Base-by-base conservation (phyloP, 2,329 filamentous ascomycete species). In the Pyricularia pennisetigena region DNA sequence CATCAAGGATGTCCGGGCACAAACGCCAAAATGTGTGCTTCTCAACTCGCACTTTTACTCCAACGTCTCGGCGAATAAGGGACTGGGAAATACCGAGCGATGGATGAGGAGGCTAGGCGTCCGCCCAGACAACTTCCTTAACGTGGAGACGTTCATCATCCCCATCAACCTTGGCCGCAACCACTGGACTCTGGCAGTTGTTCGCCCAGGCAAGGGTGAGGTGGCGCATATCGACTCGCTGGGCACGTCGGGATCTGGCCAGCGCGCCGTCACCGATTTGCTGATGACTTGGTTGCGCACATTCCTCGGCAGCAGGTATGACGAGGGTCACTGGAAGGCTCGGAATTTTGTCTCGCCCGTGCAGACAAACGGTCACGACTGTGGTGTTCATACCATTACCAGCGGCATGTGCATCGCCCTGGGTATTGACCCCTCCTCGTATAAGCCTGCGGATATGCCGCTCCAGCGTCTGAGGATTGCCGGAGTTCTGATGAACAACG, bases 301-400 rank as follows among this genome's bases (percentile, higher is more conserved):
- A 49, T 82, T 90, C 67, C 79, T 93, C 6, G 81, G 80, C n/a
- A 78, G 83, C 3, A 76, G 78, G 6, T 93, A 85, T 73, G 74
- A 82, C 16, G 77, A 78, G 1, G 88, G 91, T 59, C 10, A 67
- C 54, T 94, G 91, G 91, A 80, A 76, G 28, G 78, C 81, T 1
- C 78, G 84, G 8, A 75, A 78, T n/a, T 80, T 83, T 63, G 76
- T 77, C 20, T 85, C 85, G 49, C 83, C 86, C 0, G 73, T 71
- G 2, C 91, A 94, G 75, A 81, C 78, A 29, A 94, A 94, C 73
- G 83, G 84, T 1, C 87, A 85, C 74, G 91, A 94, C 75, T 94
- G 91, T 72, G 91, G 91, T n/a, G 86, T 93, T 3, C 92, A 92
- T 75, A 86, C 89, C 16, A 87, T 92, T 71, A 86, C 90, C 23